These are phyloP conservation scores for Stereocaulon alpinum DNA, from an alignment of 495 filamentous ascomycete genomes.

Conservation along the genomic window DNA sequence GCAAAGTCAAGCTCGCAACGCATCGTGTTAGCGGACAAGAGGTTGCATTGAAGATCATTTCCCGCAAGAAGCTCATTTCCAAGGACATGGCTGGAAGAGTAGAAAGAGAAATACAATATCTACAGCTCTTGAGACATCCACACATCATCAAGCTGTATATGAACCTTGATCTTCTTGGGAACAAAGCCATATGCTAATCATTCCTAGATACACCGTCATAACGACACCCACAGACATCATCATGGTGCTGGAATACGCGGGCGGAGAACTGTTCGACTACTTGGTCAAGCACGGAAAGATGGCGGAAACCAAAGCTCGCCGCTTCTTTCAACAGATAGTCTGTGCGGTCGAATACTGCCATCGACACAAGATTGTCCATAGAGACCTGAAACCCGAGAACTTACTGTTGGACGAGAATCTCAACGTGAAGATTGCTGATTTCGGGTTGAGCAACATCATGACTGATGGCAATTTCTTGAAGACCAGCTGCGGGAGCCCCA, in stretches of 20 bases:
- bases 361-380: slow-evolving; percentile 95
- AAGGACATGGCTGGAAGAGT: slow-evolving; percentile 95
- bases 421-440: slow-evolving; percentile 98
- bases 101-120: slow-evolving; percentile 94
- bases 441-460: slow-evolving; percentile 98
- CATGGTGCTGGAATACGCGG: slow-evolving; percentile 97
- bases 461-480: slow-evolving; percentile 98
- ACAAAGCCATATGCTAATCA: slow-evolving; percentile 11
- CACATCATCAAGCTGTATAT: slow-evolving; percentile 97
- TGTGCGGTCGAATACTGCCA: slow-evolving; percentile 99
- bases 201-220: slow-evolving; percentile 79
- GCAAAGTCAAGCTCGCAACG: slow-evolving; percentile 93
- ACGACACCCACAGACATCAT: slow-evolving; percentile 88
- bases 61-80: slow-evolving; percentile 85
- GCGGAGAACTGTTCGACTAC: slow-evolving; percentile 94
- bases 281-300: slow-evolving; percentile 86
- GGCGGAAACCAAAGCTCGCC: slow-evolving; percentile 76
- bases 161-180: not conserved
- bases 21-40: slow-evolving; percentile 85
- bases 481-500: slow-evolving; percentile 95
- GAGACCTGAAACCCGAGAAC: slow-evolving; percentile 97
- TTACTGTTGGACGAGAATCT: slow-evolving; percentile 83
- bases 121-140: slow-evolving; percentile 88
- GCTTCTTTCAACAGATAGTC: slow-evolving; percentile 99
- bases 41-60: slow-evolving; percentile 95